Evolutionary conservation across 2,329 filamentous ascomycete species (phyloP), one percentile per base, ranked within the genome.

Genomic region (Aaosphaeria arxii): DNA sequence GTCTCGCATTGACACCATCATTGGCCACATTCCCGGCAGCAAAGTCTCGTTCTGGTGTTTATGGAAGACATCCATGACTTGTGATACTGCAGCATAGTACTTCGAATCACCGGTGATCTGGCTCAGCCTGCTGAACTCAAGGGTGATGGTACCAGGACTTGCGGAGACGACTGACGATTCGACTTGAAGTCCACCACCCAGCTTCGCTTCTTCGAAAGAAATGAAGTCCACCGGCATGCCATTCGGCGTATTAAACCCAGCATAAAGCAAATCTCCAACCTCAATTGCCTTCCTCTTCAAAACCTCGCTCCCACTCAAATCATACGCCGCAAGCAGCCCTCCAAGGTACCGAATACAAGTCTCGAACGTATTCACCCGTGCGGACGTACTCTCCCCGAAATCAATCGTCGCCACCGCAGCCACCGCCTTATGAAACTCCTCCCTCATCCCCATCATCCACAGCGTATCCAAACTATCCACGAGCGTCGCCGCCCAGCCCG

Each of bases 321-420:
- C 91, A 66, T 94, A 96, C 7, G 91, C 91, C 35, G 85, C 86
- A 40, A 96, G 64, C 42, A 96, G 74, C 1, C 91, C 91, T 31
- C 91, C 91, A 1, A 96, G 77, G 58, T 96, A 96, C 43, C 91
- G 84, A 62, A 96, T 96, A 7, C 86, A 89, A 1, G 91, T 95
- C 71, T 96, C 91, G 59, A 96, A 96, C 6, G 95, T 79, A n/a
- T 90, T 91, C 41, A 96, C 94, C 42, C 88, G 82, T 35, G 71
- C 66, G 43, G 85, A 77, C 11, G 76, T 70, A 30, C 83, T 86
- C 7, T 81, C 87, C 3, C 88, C 94, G 59, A 96, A 96, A 69
- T 96, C 90, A 49, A 96, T 92, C 5, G 81, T 71, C 48, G 78
- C 78, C 24, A 91, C 83, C 4, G 80, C 84, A 44, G 81, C 77